Evolutionary conservation across 805 yeast species (phyloP), one percentile per base, ranked within the genome.

Genomic region (Cyberlindnera mycetangii): DNA sequence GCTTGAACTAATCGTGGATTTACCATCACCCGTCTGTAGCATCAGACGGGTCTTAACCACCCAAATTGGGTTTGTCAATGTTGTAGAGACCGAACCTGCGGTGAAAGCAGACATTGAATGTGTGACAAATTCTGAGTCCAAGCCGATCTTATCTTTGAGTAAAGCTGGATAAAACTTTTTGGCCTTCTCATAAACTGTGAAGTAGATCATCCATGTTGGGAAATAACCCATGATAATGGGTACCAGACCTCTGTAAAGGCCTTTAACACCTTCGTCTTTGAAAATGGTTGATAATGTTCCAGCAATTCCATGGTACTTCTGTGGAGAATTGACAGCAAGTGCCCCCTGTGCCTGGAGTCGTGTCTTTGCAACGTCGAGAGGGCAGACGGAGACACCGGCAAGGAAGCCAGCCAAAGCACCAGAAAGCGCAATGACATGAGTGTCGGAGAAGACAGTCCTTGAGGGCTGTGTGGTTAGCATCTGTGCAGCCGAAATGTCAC

Each of bases 121-220:
- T 47, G 76, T 49, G 36, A 68, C 30, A 53, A 66, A 66, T 32
- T 64, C 72, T 38, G 58, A 58, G 44, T 62, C 45, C 18, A 51
- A 18, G 16, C 50, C 50, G 11, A 52, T 39, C 17, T 46, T 20
- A 2, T 42, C 34, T 14, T 64, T 51, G 35, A 75, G 65, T 20
- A 72, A 49, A 2, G 45, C 48, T 2, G 84, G 81, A 55, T 76
- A 78, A 39, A 72, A 59, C 36, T 64, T 58, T 61, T 89, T 90
- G 21, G 89, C 82, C 44, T 75, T 69, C 60, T 92, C 98, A 64
- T 93, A 93, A 25, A 89, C 85, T 7, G 92, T 76, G 66, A 93
- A 93, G 62, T 93, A 93, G 37, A 93, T 86, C 74, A 89, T 89
- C 99, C 99, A 93, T 0, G 97, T 89, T 14, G 99, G 99, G 56